phyloP scores from a whole-genome alignment of 129 eudicot genomes.

The Cynara cardunculus region DNA sequence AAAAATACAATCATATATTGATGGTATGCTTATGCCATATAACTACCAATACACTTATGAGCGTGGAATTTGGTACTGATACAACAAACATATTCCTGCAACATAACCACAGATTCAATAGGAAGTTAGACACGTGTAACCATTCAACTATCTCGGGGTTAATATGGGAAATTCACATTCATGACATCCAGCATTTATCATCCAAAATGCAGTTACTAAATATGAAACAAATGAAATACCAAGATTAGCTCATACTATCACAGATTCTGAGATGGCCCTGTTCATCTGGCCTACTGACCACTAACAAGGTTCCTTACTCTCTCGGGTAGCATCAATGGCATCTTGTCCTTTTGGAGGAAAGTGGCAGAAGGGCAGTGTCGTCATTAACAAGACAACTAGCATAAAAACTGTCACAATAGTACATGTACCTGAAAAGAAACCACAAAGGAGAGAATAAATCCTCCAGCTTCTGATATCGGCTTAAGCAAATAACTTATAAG shows the following conservation, averaged over 20 bases:
- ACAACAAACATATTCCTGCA: neutral
- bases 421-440: slow-evolving; percentile 15
- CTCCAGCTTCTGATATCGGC: neutral
- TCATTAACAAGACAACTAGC: neutral
- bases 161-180: neutral
- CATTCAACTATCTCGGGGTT: neutral
- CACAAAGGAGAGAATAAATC: neutral
- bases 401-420: slow-evolving; percentile 1
- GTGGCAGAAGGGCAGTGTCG: neutral
- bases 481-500: neutral
- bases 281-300: neutral
- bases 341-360: neutral
- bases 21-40: neutral
- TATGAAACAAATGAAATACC: neutral
- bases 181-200: neutral
- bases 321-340: neutral
- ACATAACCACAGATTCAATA: neutral
- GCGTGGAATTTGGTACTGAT: neutral
- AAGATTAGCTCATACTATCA: neutral
- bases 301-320: neutral
- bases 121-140: neutral
- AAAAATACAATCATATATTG: neutral
- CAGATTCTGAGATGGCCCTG: neutral
- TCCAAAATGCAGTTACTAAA: neutral
- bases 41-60: neutral